These are phyloP conservation scores for Brassica balearica DNA, from an alignment of 441 rosid species.

Conservation along the genomic window DNA sequence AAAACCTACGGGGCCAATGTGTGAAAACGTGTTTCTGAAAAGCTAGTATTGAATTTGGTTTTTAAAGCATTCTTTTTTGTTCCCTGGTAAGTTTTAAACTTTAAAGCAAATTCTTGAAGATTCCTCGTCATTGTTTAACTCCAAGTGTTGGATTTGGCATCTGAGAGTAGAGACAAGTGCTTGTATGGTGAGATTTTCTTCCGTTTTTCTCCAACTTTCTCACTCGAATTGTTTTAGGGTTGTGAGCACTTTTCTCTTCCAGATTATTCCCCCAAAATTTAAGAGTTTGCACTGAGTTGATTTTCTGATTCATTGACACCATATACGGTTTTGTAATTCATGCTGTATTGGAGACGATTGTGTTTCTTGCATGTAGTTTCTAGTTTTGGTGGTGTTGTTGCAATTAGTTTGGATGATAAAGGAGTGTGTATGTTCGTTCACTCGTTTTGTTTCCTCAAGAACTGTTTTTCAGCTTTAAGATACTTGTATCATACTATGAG, in stretches of 20 bases:
- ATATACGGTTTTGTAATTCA: background rate
- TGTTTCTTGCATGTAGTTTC: conserved; percentile 16
- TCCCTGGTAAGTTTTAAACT: background rate
- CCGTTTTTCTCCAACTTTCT: background rate
- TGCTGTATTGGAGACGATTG: background rate
- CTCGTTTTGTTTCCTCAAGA: background rate
- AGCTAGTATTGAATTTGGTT: background rate
- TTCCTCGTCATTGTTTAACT: background rate
- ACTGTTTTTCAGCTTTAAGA: background rate
- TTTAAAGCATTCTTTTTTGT: background rate
- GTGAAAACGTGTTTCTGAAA: conserved; percentile 1
- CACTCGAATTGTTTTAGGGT: background rate
- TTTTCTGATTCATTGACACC: background rate
- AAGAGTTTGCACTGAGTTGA: background rate
- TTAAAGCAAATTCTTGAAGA: background rate
- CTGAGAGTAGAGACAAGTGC: background rate
- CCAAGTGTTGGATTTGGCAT: conserved; percentile 13
- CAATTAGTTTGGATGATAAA: background rate
- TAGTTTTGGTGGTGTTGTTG: background rate
- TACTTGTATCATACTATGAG: background rate
- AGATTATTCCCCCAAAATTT: background rate
- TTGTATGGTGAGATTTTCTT: conserved; percentile 36
- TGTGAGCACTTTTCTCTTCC: background rate
- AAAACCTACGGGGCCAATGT: conserved; percentile 15
- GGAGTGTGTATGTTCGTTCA: background rate